These are phyloP conservation scores for Arthrinium phaeospermum DNA, from an alignment of 2,329 filamentous ascomycete genomes.

Conservation along the genomic window DNA sequence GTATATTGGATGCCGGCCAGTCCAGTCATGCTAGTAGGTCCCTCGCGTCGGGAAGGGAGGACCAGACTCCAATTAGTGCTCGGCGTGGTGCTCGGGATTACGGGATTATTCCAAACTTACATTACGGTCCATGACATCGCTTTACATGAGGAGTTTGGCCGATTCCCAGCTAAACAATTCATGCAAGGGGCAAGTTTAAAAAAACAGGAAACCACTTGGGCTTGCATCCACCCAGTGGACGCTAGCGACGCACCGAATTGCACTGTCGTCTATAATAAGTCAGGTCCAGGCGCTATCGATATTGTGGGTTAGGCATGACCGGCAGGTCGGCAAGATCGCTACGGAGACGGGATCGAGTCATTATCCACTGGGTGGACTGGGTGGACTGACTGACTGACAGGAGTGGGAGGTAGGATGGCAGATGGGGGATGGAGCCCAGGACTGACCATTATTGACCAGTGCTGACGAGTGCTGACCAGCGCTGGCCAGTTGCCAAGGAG, in stretches of 20 bases:
- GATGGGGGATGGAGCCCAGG: not conserved
- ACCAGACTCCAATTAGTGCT: not conserved
- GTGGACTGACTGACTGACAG: too few relatives aligned
- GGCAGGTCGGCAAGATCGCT: not conserved
- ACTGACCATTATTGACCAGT: not conserved
- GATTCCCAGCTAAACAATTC: not conserved
- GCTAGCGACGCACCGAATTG: not conserved
- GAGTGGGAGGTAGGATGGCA: not conserved
- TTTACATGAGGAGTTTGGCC: not conserved
- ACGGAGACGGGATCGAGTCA: slow-evolving; percentile 3
- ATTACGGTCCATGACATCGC: not conserved
- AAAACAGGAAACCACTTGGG: slow-evolving; percentile 4
- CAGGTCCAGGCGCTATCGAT: not conserved
- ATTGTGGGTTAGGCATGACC: not conserved
- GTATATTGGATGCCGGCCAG: not conserved
- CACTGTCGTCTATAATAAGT: not conserved
- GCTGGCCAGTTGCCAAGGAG: not conserved
- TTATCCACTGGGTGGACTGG: not conserved
- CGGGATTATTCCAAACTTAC: not conserved
- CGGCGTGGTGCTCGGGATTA: not conserved
- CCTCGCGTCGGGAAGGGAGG: not conserved
- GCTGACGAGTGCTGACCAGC: not conserved
- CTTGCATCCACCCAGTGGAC: slow-evolving; percentile 13
- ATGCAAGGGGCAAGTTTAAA: not conserved
- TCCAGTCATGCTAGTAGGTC: not conserved